Evolutionary conservation across 2,329 filamentous ascomycete species (phyloP), one percentile per base, ranked within the genome.

Genomic region (Colletotrichum tamarilloi): DNA sequence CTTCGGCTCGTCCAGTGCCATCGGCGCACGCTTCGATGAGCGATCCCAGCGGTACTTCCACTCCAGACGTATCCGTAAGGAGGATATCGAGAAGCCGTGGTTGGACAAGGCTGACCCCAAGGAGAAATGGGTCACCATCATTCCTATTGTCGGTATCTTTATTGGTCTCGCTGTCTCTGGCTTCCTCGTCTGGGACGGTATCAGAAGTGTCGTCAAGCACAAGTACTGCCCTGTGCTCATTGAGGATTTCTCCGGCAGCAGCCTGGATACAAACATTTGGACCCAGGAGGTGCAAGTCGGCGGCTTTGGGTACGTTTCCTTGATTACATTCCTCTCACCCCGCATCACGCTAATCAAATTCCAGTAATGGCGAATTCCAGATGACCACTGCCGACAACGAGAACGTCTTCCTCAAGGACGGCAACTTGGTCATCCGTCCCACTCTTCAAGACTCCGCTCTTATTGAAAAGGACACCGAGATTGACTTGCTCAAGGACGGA

Each of bases 111-210:
- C 86, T 70, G 92, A 95, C 76, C 92, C 92, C 14, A 93, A 91
- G 81, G 93, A 96, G 86, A 97, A 95, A 85, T 97, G 94, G 94
- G 91, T 94, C 9, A 95, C 92, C 2, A 95, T 96, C 75, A 88
- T 97, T 70, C 94, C 94, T 2, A 79, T 95, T 55, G 80, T 94
- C 28, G 94, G 94, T 59, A 89, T 97, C 62, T 60, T 91, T 3
- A 74, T 95, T 16, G 94, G 94, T 16, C 80, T 96, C 46, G 89
- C 81, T 3, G 84, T 95, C 53, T 90, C 92, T 1, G 94, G 87
- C 1, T 90, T 95, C 77, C 83, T 97, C 57, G 86, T 97, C 60
- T 97, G 91, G 87, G 92, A 95, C 76, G 94, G 94, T 4, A 80
- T 95, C 52, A 84, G 84, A 62, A 92, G 90, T 68, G 93, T 97